phyloP scores from a whole-genome alignment of 345 rosid species.

The Theobroma cacao region DNA sequence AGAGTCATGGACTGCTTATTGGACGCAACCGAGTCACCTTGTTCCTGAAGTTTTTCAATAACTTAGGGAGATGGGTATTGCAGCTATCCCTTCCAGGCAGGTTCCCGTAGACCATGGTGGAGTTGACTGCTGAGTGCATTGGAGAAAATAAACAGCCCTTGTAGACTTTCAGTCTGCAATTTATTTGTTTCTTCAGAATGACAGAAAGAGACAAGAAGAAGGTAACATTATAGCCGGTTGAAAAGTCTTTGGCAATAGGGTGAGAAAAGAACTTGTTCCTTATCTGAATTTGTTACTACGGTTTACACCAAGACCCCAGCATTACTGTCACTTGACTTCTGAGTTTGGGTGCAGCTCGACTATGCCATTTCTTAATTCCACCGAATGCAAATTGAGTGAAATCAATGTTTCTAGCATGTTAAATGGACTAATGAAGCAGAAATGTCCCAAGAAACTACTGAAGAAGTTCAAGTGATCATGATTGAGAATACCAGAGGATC shows the following conservation, averaged over 20 bases:
- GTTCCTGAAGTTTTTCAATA: too few species aligned
- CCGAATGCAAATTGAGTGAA: not conserved
- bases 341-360: not conserved
- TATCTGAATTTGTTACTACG: not conserved
- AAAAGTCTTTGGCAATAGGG: too few species aligned
- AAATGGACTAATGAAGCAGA: not conserved
- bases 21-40: too few species aligned
- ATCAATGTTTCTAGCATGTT: too few species aligned
- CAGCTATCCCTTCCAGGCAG: not conserved
- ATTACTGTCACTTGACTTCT: not conserved
- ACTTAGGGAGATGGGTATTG: not conserved
- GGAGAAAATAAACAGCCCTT: not conserved
- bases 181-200: too few species aligned
- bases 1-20: not conserved
- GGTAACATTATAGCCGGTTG: too few species aligned
- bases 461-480: too few species aligned
- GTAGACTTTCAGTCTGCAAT: too few species aligned
- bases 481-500: too few species aligned
- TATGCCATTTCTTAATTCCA: not conserved
- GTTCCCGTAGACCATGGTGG: too few species aligned
- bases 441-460: not conserved
- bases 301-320: too few species aligned
- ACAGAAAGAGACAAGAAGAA: too few species aligned
- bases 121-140: not conserved
- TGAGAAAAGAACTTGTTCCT: not conserved